These are phyloP conservation scores for Pterula multifida DNA, from an alignment of 1,284 basidiomycete genomes.

Conservation along the genomic window DNA sequence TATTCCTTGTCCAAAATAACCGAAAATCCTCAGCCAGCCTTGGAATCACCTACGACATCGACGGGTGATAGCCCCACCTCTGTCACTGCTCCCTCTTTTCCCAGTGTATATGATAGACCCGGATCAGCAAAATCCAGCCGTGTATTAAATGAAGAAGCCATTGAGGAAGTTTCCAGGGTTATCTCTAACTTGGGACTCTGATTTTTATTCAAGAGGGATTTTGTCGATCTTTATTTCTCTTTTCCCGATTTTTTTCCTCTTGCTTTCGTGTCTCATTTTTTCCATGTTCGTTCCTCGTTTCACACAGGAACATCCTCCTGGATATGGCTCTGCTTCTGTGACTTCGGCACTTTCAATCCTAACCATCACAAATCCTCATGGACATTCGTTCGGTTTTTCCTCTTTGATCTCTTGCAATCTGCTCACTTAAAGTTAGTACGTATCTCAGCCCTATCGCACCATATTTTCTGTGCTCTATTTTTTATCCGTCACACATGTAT, in stretches of 20 bases:
- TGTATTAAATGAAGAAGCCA: slow-evolving; percentile 45
- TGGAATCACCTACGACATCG: slow-evolving; percentile 71
- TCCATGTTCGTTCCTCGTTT: neutral
- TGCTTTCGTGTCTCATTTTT: neutral
- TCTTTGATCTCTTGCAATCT: slow-evolving; percentile 14
- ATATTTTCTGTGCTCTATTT: slow-evolving; percentile 9
- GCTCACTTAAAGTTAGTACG: neutral
- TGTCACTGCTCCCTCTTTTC: slow-evolving; percentile 65
- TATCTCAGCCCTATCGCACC: slow-evolving; percentile 13
- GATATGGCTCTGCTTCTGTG: slow-evolving; percentile 14
- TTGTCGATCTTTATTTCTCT: slow-evolving; percentile 9
- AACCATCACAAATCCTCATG: slow-evolving; percentile 10
- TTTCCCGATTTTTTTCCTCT: neutral
- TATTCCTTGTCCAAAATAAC: slow-evolving; percentile 67
- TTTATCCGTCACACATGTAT: slow-evolving; percentile 20
- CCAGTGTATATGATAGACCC: slow-evolving; percentile 14
- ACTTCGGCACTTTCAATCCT: slow-evolving; percentile 14
- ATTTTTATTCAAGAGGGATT: slow-evolving; percentile 8
- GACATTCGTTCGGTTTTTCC: slow-evolving; percentile 10
- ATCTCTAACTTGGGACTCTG: slow-evolving; percentile 69
- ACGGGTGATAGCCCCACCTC: slow-evolving; percentile 62
- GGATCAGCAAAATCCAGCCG: slow-evolving; percentile 20
- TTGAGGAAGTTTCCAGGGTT: slow-evolving; percentile 65
- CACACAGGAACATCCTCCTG: neutral
- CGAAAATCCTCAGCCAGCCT: slow-evolving; percentile 51